Percentiles rank a stretch among this genome's conserved stretches.
phyloP scores from a whole-genome alignment of 2,329 filamentous ascomycete species.

The Beauveria brongniartii region DNA sequence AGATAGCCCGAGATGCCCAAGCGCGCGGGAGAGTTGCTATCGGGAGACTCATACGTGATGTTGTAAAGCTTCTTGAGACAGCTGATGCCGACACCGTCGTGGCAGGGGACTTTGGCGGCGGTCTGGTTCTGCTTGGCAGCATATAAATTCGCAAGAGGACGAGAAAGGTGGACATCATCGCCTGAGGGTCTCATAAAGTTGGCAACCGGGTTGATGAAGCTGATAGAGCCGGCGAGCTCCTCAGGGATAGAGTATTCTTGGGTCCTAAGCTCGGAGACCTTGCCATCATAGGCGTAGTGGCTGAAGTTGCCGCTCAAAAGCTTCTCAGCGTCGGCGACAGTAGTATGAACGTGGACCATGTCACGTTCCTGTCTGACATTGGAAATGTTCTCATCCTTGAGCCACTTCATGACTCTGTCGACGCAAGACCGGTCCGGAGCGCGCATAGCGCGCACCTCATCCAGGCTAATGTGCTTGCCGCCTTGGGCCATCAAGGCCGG shows the following conservation, averaged over 20 bases:
- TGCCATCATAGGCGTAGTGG: conserved; percentile 25
- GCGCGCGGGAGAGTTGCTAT: conserved; percentile 19
- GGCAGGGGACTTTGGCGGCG: conserved; percentile 20
- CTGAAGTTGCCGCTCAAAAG: conserved; percentile 24
- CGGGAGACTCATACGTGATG: conserved; percentile 21
- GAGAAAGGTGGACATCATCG: neutral
- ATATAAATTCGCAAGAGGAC: neutral
- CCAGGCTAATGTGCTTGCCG: neutral
- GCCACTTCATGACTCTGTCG: conserved; percentile 26
- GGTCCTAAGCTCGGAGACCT: conserved; percentile 24
- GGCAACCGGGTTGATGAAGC: conserved; percentile 31
- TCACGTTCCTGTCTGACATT: conserved; percentile 19
- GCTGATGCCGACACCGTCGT: conserved; percentile 19
- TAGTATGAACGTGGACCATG: conserved; percentile 26
- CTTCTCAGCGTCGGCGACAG: conserved; percentile 21
- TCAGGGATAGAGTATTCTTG: conserved; percentile 28
- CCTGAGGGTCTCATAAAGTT: conserved; percentile 26
- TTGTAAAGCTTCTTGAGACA: conserved; percentile 32
- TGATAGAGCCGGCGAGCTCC: conserved; percentile 22
- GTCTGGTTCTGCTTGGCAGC: neutral
- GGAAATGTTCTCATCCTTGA: conserved; percentile 22
- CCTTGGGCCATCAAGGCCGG: neutral
- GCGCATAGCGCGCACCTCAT: conserved; percentile 4
- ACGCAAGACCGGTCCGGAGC: conserved; percentile 5
- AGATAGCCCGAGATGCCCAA: conserved; percentile 33